Conservation (phyloP, 257 asterid species). For the Penstemon eatonii region DNA sequence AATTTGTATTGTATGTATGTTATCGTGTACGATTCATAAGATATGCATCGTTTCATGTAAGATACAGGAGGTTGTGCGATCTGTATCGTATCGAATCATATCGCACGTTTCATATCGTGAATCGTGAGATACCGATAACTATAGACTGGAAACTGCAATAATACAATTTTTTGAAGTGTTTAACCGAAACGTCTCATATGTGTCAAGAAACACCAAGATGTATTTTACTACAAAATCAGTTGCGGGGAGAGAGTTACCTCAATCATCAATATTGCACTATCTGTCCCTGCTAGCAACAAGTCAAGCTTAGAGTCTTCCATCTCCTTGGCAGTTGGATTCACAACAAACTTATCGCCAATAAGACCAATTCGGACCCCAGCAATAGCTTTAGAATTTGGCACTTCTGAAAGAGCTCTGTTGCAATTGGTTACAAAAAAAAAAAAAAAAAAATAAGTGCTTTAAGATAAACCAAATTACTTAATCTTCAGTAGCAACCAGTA, state of each 20-base stretch:
- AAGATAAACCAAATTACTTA: conserved; percentile 22
- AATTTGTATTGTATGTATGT: too few species aligned
- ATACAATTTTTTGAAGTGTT: background rate
- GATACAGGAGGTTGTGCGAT: too few species aligned
- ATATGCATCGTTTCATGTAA: too few species aligned
- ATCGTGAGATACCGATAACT: too few species aligned
- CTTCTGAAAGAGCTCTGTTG: conserved; percentile 82
- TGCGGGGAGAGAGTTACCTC: conserved; percentile 48
- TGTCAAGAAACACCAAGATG: background rate
- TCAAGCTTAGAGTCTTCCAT: conserved; percentile 86
- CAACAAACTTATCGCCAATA: conserved; percentile 68
- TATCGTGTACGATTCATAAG: too few species aligned
- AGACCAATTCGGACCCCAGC: conserved; percentile 98
- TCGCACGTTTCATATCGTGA: too few species aligned
- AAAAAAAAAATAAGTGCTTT: conserved; percentile 1
- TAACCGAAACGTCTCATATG: conserved; percentile 3
- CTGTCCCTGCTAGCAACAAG: conserved; percentile 91
- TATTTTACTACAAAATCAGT: too few species aligned
- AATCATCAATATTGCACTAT: conserved; percentile 84
- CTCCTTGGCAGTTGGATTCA: conserved; percentile 88
- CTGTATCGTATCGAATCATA: too few species aligned
- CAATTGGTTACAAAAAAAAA: conserved; percentile 20
- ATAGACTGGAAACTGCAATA: too few species aligned
- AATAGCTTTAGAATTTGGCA: conserved; percentile 72
- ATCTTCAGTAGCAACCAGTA: conserved; percentile 22